Evolutionary conservation across 176 grass and related monocot genomes (phyloP).

Genomic region (Panicum miliaceum): DNA sequence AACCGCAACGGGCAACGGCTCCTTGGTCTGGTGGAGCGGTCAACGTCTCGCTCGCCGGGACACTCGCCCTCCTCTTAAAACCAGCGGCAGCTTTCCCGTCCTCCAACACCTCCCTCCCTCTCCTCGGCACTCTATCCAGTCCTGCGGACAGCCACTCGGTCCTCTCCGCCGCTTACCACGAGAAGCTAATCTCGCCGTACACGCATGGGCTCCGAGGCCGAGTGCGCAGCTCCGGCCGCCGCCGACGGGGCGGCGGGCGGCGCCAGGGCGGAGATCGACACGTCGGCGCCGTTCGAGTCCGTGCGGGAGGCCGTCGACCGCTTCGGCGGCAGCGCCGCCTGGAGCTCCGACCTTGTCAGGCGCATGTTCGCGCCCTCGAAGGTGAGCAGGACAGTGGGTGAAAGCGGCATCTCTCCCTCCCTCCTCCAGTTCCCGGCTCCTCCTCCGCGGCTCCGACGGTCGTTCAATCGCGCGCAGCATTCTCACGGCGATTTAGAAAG

Average conservation of each 20-base stretch:
- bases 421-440: neutral
- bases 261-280: constrained; percentile 85
- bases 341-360: constrained; percentile 68
- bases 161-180: neutral
- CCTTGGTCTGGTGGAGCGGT: constrained; percentile 31
- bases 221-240: neutral
- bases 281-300: constrained; percentile 89
- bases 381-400: neutral
- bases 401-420: neutral
- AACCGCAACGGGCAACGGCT: constrained; percentile 43
- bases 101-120: neutral
- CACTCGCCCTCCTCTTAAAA: neutral
- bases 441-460: too few relatives aligned
- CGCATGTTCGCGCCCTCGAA: constrained; percentile 44
- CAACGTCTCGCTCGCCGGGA: constrained; percentile 31
- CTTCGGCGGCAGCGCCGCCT: constrained; percentile 82
- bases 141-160: neutral
- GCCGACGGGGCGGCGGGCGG: neutral
- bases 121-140: neutral
- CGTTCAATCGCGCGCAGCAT: neutral
- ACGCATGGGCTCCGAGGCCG: constrained; percentile 33
- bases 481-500: neutral
- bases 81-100: constrained; percentile 2
- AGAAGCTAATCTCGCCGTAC: neutral
- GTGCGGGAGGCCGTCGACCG: constrained; percentile 88